Evolutionary conservation across 345 rosid genomes (phyloP).

Genomic region (Camelina sativa): DNA sequence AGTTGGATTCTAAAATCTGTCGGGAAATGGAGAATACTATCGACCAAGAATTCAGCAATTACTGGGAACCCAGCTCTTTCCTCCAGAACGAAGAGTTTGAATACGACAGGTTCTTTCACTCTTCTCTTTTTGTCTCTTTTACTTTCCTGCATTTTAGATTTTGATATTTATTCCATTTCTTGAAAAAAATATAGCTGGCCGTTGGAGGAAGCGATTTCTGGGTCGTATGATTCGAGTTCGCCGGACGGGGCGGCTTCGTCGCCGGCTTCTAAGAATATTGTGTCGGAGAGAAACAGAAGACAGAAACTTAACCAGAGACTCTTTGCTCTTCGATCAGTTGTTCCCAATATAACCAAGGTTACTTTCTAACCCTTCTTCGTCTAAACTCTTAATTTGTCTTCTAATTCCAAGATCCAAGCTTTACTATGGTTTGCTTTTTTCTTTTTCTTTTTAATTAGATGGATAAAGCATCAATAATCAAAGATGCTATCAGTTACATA

Average conservation of each 20-base stretch:
- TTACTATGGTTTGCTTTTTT: neutral
- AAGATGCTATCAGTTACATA: conserved; percentile 90
- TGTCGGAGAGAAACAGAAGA: conserved; percentile 88
- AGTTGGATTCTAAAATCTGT: neutral
- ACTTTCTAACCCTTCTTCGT: neutral
- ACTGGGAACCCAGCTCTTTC: conserved; percentile 68
- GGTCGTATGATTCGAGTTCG: conserved; percentile 88
- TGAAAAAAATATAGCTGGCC: conserved; percentile 51
- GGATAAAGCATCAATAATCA: conserved; percentile 99
- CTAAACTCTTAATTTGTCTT: neutral
- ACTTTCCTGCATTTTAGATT: neutral
- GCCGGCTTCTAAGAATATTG: conserved; percentile 85
- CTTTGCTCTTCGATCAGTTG: conserved; percentile 88
- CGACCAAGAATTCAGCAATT: conserved; percentile 60
- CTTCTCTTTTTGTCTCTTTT: neutral
- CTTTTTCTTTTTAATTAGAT: conserved; percentile 51
- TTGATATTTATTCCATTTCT: conserved; percentile 3
- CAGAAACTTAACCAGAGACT: conserved; percentile 90
- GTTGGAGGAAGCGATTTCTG: conserved; percentile 59
- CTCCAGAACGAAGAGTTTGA: conserved; percentile 65
- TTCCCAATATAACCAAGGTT: conserved; percentile 94
- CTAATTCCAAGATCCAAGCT: conserved; percentile 9
- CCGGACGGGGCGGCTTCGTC: conserved; percentile 86
- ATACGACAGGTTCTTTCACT: conserved; percentile 47
- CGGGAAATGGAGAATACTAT: conserved; percentile 41